phyloP scores from a whole-genome alignment of 768 basidiomycete genomes.

The Gymnopilus junonius region DNA sequence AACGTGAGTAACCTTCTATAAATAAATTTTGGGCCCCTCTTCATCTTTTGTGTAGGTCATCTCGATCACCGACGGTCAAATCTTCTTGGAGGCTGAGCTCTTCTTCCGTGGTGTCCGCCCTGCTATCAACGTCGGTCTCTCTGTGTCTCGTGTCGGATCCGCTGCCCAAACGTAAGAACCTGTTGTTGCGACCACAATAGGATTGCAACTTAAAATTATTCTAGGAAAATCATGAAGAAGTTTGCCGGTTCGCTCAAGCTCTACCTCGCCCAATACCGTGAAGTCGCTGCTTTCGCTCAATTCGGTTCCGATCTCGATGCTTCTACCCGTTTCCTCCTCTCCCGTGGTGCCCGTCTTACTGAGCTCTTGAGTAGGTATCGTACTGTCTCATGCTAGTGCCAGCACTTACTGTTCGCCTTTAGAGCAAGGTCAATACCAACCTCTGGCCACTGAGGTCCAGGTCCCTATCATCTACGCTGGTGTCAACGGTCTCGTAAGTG shows the following conservation, averaged over 20 bases:
- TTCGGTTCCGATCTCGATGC: slow-evolving; percentile 99
- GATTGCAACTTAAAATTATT: slow-evolving; percentile 4
- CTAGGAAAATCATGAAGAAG: slow-evolving; percentile 99
- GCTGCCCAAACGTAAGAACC: slow-evolving; percentile 95
- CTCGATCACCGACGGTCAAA: slow-evolving; percentile 99
- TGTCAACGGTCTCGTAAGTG: slow-evolving; percentile 94
- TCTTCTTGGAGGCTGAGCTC: slow-evolving; percentile 99
- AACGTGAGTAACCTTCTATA: slow-evolving; percentile 56
- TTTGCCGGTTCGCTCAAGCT: slow-evolving; percentile 99
- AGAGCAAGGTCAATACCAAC: slow-evolving; percentile 99
- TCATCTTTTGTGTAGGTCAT: slow-evolving; percentile 70
- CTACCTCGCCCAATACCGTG: slow-evolving; percentile 99
- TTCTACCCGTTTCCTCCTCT: slow-evolving; percentile 97
- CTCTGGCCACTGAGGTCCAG: slow-evolving; percentile 92
- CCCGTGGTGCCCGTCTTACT: slow-evolving; percentile 97
- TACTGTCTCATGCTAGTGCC: not conserved
- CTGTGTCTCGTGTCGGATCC: slow-evolving; percentile 99
- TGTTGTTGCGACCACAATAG: not conserved
- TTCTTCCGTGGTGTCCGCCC: slow-evolving; percentile 99
- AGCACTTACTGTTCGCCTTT: slow-evolving; percentile 25
- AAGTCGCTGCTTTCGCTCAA: slow-evolving; percentile 98
- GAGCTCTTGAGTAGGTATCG: slow-evolving; percentile 82
- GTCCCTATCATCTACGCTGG: slow-evolving; percentile 99
- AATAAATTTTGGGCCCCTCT: not conserved
- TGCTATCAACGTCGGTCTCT: slow-evolving; percentile 99